Evolutionary conservation across 2,329 filamentous ascomycete species (phyloP).

Genomic region (Beauveria sp.): DNA sequence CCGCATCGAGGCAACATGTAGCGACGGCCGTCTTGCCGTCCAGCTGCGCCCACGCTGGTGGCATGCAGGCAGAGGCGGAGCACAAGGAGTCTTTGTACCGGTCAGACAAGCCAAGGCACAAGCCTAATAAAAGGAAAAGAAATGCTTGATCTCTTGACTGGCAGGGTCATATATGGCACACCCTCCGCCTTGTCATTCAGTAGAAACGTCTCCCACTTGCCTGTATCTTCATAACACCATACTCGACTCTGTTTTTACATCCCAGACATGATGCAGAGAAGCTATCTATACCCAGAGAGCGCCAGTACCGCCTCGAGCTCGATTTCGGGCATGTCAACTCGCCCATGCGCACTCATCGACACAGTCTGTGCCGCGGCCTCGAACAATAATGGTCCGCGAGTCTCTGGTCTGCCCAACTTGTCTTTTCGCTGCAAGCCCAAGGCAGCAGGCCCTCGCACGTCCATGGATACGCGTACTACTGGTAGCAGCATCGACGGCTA

Average conservation of each 20-base stretch:
- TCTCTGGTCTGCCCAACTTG: conserved; percentile 3
- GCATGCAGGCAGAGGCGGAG: conserved; percentile 5
- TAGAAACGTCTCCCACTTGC: neutral
- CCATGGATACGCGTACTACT: neutral
- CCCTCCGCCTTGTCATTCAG: neutral
- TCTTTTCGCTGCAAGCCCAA: conserved; percentile 5
- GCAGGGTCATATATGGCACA: neutral
- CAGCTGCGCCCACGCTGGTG: neutral
- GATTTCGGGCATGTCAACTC: conserved; percentile 5
- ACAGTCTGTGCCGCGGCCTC: neutral
- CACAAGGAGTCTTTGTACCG: conserved; percentile 2
- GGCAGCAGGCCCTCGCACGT: neutral
- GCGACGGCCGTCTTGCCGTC: neutral
- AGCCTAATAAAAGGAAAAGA: neutral
- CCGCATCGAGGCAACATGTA: conserved; percentile 3
- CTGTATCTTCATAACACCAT: neutral
- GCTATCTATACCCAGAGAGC: conserved; percentile 1
- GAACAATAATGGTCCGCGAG: neutral
- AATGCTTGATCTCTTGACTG: neutral
- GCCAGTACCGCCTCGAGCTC: conserved; percentile 7
- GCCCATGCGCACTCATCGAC: conserved; percentile 6
- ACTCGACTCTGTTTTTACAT: neutral
- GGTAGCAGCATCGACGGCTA: conserved; percentile 5
- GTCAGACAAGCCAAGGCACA: neutral
- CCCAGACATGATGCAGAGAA: neutral